Conservation (phyloP, 2,329 filamentous ascomycete genomes). For the Fusarium sp. region DNA sequence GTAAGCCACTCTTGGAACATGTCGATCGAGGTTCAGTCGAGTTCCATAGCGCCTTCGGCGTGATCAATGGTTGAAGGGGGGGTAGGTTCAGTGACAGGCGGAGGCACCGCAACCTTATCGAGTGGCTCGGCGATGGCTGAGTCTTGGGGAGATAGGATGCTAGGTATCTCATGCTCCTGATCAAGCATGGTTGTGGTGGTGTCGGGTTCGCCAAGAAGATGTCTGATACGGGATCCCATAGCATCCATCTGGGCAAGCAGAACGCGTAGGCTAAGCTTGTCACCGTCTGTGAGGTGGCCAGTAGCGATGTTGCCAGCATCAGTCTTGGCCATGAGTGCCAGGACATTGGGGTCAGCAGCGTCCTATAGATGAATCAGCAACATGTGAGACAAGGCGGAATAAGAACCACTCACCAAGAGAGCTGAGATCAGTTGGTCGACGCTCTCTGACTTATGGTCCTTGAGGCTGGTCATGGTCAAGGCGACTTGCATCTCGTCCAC, state of each 20-base stretch:
- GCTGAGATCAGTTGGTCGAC: constrained; percentile 68
- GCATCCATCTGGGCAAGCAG: constrained; percentile 62
- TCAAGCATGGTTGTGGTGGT: constrained; percentile 29
- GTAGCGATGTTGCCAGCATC: constrained; percentile 57
- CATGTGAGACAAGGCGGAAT: neutral
- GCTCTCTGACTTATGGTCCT: constrained; percentile 61
- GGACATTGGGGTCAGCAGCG: constrained; percentile 57
- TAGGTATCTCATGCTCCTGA: constrained; percentile 42
- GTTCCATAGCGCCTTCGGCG: constrained; percentile 54
- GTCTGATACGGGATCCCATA: constrained; percentile 57
- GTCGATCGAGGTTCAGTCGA: constrained; percentile 47
- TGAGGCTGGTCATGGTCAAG: constrained; percentile 71
- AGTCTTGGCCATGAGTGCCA: constrained; percentile 63
- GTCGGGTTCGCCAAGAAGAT: constrained; percentile 52
- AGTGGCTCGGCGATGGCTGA: constrained; percentile 46
- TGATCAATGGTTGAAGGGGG: constrained; percentile 56
- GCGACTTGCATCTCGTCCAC: constrained; percentile 75
- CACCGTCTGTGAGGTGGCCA: constrained; percentile 55
- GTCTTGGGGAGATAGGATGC: constrained; percentile 43
- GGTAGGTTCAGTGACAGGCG: constrained; percentile 53
- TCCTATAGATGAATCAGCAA: constrained; percentile 50
- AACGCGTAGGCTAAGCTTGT: constrained; percentile 60
- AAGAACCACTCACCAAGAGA: constrained; percentile 68
- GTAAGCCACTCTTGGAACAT: neutral
- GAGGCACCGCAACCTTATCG: constrained; percentile 48